Evolutionary conservation across 805 yeast genomes (phyloP).

Genomic region (Saccharomycopsis vini): DNA sequence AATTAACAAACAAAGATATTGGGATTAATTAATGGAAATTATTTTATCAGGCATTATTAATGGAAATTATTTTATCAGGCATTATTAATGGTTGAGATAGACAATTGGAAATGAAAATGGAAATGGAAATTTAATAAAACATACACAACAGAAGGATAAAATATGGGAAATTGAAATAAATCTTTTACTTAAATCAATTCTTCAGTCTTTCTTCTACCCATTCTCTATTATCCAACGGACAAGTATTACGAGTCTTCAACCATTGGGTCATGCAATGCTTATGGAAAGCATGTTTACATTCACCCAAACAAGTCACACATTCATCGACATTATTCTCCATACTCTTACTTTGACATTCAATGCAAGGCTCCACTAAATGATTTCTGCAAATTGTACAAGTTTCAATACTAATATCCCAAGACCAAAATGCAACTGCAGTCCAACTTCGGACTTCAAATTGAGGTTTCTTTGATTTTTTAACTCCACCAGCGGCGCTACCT

Average conservation of each 20-base stretch:
- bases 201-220: conserved; percentile 78
- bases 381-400: conserved; percentile 97
- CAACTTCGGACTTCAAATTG: conserved; percentile 92
- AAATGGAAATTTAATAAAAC: too few species aligned
- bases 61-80: too few species aligned
- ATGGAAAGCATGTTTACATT: conserved; percentile 97
- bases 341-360: conserved; percentile 87
- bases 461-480: conserved; percentile 37
- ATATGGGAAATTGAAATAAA: too few species aligned
- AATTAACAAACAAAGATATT: too few species aligned
- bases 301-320: conserved; percentile 96
- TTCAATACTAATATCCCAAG: conserved; percentile 94
- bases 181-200: conserved; percentile 58
- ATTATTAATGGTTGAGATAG: too few species aligned
- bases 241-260: conserved; percentile 89
- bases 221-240: conserved; percentile 91
- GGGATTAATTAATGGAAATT: too few species aligned
- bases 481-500: too few species aligned
- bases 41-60: too few species aligned
- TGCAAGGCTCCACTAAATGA: conserved; percentile 96
- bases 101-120: too few species aligned
- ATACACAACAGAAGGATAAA: too few species aligned
- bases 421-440: conserved; percentile 99
- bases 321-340: conserved; percentile 54
- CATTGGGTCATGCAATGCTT: conserved; percentile 93